Base-by-base conservation (phyloP, 352 stramenopile species). In the Globisporangium nagaii region DNA sequence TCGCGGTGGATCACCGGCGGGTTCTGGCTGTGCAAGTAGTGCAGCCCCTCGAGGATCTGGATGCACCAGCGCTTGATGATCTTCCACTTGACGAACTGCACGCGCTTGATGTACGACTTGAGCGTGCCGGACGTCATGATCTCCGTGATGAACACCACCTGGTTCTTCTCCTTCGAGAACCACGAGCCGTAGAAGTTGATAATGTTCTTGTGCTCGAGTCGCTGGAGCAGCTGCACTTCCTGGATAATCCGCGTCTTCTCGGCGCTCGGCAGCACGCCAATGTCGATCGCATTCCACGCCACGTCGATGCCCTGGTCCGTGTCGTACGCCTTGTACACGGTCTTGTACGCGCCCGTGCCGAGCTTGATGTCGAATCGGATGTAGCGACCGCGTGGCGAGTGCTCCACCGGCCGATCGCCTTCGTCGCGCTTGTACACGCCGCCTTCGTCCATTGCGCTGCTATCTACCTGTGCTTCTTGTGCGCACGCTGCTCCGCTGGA, bases 131-230 rank as follows among this genome's bases (percentile, higher is more conserved):
- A 98, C 1, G 90, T 98, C 67, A 99, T 93, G 70, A 99, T 98
- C 74, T 99, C 96, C 3, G 97, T 99, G 48, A 99, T 98, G 63
- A 99, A 99, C 63, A 99, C 94, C 6, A 99, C 95, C 56, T 98
- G 84, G 64, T 99, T 97, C 70, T 96, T 95, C 70, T 99, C 97
- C 62, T 97, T 88, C 55, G 97, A 98, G 61, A 99, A 96, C 96
- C 97, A 99, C 45, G 84, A 98, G 46, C 95, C 95, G 71, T 98
- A 98, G 68, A 99, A 99, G 59, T 98, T 98, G 75, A 99, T 99
- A 58, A 99, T 98, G 74, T 99, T 99, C 63, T 97, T 96, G 83
- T 99, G 96, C 62, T 99, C 90, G 25, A 99, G 83, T 62, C 96
- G 85, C 65, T 99, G 93, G 42, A 99, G 76, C 52, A 99, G 71